Evolutionary conservation across 306 rosid species (phyloP), one percentile per base, ranked within the genome.

Genomic region (Rosa chinensis): DNA sequence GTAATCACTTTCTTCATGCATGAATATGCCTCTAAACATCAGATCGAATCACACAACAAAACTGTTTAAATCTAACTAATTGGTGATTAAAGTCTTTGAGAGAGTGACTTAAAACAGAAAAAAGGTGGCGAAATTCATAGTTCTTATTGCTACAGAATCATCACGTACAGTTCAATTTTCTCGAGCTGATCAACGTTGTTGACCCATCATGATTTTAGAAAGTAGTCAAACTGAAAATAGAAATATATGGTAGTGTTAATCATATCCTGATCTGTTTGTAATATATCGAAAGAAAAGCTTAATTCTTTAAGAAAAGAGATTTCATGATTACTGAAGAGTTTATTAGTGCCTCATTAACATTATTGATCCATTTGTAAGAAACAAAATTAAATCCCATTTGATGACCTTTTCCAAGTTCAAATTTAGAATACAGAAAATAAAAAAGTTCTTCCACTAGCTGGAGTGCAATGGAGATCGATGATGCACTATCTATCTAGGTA

Each of bases 101-200:
- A 64, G 48, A 66, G 52, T 13, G 62, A 72, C 64, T 63, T 47
- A 67, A 66, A 70, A 13, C 71, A 55, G 39, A 44, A 14, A 17
- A n/a, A 23, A 11, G n/a, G 42, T 14, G 37, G 23, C 18, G 25
- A 23, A 44, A 4, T 58, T 40, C 13, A 1, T 48, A 1, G 18
- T 72, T 63, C 56, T 64, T 49, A 17, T 17, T 52, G 67, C 45
- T n/a, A 72, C 59, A 59, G 49, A 44, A 18, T 23, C 45, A 52
- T 64, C 44, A 35, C 6, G 2, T 53, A 21, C 28, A 35, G 45
- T 16, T 35, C 21, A 32, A 35, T 11, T 81, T 83, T 87, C 92
- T 93, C 85, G 94, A 90, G 98, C 94, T 64, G 42, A 82, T 86
- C 82, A 90, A 89, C 83, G n/a, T 49, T 25, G 71, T 87, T 85